Conservation (phyloP, 768 basidiomycete genomes). For the Kwoniella sp. region DNA sequence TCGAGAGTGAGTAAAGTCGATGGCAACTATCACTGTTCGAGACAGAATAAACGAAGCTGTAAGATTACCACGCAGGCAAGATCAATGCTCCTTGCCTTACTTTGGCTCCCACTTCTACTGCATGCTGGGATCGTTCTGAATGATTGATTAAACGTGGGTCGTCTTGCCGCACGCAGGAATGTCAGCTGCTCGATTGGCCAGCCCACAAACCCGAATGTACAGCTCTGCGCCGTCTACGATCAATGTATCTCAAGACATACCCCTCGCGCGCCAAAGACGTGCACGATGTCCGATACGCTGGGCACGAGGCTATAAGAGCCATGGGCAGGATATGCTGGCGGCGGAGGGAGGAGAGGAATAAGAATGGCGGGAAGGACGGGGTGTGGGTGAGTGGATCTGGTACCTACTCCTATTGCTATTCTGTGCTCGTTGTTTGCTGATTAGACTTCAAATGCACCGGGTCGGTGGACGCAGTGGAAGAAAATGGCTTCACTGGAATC, state of each 20-base stretch:
- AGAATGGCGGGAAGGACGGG: slow-evolving; percentile 55
- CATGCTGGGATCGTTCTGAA: neutral
- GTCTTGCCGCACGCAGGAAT: slow-evolving; percentile 59
- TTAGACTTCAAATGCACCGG: neutral
- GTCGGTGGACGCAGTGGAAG: slow-evolving; percentile 64
- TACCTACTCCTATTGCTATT: neutral
- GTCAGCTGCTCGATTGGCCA: slow-evolving; percentile 74
- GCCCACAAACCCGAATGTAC: slow-evolving; percentile 77
- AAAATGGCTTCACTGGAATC: slow-evolving; percentile 75
- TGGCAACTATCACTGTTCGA: neutral
- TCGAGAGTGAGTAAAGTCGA: slow-evolving; percentile 61
- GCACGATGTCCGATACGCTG: slow-evolving; percentile 53
- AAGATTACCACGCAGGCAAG: neutral
- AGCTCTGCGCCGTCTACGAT: slow-evolving; percentile 60
- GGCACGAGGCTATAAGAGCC: slow-evolving; percentile 77
- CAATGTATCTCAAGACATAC: slow-evolving; percentile 24
- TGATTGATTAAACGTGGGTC: neutral
- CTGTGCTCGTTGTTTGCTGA: too few relatives aligned
- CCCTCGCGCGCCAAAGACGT: slow-evolving; percentile 47
- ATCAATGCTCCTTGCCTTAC: neutral
- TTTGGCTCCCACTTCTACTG: neutral
- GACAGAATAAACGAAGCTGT: neutral
- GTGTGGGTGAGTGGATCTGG: slow-evolving; percentile 23
- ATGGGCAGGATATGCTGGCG: slow-evolving; percentile 75
- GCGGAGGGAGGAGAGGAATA: slow-evolving; percentile 65